Evolutionary conservation across 2,329 filamentous ascomycete genomes (phyloP), one percentile per base, ranked within the genome.

Genomic region (Colletotrichum sp.): DNA sequence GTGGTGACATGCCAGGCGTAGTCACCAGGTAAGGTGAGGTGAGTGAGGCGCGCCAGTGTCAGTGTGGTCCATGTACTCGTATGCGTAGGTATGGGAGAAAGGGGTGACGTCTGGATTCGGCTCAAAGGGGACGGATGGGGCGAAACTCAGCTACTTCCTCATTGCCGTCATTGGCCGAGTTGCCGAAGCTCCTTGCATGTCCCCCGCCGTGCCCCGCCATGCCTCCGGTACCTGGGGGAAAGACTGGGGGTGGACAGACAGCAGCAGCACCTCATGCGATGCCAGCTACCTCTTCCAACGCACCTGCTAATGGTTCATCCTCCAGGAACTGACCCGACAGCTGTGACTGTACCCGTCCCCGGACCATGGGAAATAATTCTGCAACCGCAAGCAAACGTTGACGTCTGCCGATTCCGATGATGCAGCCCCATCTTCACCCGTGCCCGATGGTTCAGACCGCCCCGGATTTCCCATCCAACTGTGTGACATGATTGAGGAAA

Each of bases 131-230:
- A 79, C 73, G 60, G 68, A 77, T 73, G 72, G 77, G 57, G 59
- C 71, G 75, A 73, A 77, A 72, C 73, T 34, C 48, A 68, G 70
- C 73, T 59, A 21, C 57, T 75, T 68, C 73, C 70, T 67, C 73
- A 78, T 81, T 82, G 82, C 84, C 83, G 82, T 83, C 83, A 86
- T 87, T 87, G 86, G 85, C 84, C 87, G 84, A 87, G 83, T 84
- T 86, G 81, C 87, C 87, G 87, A 84, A 82, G 69, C 75, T 75
- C 75, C 74, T 76, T 76, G 74, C 66, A 69, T 76, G 70, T 43
- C 64, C 70, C 70, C 74, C 74, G 70, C 74, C 64, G 34, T 76
- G 74, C 74, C 74, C 74, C 74, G 71, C 74, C 71, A 71, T 66
- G 13, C 64, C 59, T 21, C 26, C 57, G 65, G 72, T 71, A 43